Base-by-base conservation (phyloP, 305 asterid species). In the Nicotiana rustica region DNA sequence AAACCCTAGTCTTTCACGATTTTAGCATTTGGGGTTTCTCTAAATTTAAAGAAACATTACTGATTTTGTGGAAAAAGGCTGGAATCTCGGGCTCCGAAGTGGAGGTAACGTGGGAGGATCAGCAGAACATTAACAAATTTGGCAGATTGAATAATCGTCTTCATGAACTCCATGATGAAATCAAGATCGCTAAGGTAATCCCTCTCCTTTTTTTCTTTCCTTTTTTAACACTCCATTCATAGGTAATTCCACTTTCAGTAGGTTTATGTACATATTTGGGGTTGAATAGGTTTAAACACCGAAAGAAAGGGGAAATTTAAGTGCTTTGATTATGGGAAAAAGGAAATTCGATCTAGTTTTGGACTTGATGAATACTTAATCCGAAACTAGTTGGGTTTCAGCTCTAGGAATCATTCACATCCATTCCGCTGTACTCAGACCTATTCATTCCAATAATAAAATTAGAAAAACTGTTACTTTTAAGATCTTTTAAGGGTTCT, bases 51-150 rank as follows among this genome's bases (percentile, higher is more conserved):
- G n/a, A 77, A 78, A 35, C 55, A 19, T 4, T 38, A 10, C 47
- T 10, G 33, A 17, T 41, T 31, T 4, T 52, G 71, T 81, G 78
- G 59, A 25, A 19, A 78, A 85, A 94, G 98, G 91, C 94, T 65
- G 96, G 95, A 83, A 77, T 92, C 49, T 91, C 95, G 60, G 93
- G 90, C 56, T 93, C 97, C n/a, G 98, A 91, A 8, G 61, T 88
- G 38, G 98, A 93, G 87, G 98, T 96, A 82, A 96, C 97, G 10
- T 96, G 98, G 99, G 97, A 89, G 80, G 99, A 96, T 88, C 99
- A 96, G 87, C 98, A 92, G 90, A 96, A 94, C 61, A 96, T 96
- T 85, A 96, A 94, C 86, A 91, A 93, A 82, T 96, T 96, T 67
- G 94, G 98, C 41, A 88, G 98, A 86, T 86, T 96, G 81, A 96